These are phyloP conservation scores for Austroboletus eburneus DNA, from an alignment of 768 basidiomycete genomes.

Conservation along the genomic window DNA sequence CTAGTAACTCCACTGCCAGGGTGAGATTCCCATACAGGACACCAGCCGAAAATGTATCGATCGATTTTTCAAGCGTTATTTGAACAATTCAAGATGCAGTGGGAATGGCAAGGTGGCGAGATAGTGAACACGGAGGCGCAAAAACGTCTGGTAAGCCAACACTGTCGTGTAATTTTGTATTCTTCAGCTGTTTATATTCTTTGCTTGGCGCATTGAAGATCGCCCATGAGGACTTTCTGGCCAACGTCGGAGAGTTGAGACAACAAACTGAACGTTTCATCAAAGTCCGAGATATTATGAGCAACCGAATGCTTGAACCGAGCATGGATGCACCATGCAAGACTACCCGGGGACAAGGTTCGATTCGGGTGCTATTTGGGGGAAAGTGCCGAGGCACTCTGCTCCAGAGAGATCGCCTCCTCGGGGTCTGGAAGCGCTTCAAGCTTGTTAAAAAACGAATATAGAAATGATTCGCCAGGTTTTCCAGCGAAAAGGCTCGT, in stretches of 20 bases:
- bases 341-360: background rate
- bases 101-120: constrained; percentile 1
- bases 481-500: background rate
- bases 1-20: constrained; percentile 30
- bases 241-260: background rate
- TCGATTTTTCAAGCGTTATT: background rate
- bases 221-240: background rate
- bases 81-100: constrained; percentile 1
- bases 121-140: constrained; percentile 1
- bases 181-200: constrained; percentile 9
- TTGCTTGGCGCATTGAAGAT: background rate
- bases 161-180: constrained; percentile 1
- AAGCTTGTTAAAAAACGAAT: background rate
- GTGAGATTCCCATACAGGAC: constrained; percentile 9
- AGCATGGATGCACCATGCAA: background rate
- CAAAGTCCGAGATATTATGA: background rate
- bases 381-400: background rate
- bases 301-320: background rate
- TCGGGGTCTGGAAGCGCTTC: background rate
- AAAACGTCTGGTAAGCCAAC: constrained; percentile 12
- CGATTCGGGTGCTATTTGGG: constrained; percentile 3
- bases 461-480: background rate
- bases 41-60: constrained; percentile 9
- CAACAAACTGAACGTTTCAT: constrained; percentile 1
- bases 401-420: background rate